Evolutionary conservation across 1,139 yeast species (phyloP), one percentile per base, ranked within the genome.

Genomic region (Debaryomyces psychrophilus): DNA sequence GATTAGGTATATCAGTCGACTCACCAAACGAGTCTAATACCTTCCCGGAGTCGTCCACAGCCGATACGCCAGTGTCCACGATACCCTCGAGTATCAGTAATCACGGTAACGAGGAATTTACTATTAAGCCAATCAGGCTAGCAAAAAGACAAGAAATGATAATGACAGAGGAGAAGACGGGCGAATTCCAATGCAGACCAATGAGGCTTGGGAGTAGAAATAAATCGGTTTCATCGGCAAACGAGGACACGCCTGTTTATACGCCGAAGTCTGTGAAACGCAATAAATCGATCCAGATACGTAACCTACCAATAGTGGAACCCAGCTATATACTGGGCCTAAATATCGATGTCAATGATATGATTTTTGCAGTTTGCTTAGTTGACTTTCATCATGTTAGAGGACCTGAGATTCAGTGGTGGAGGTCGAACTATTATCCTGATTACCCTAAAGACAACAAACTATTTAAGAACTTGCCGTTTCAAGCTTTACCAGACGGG

Each of bases 401-500:
- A 48, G 99, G 99, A 0, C 99, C 99, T 0, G 98, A 93, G 61
- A 83, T 93, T 15, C 97, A 92, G 64, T 90, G 89, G 71, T 89
- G 97, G 90, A 76, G 83, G 42, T 90, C 95, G 15, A 81, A 85
- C 48, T 81, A 83, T 44, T 68, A 68, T 37, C 63, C 66, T 1
- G 62, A 62, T 5, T 64, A 71, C 46, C 55, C 67, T 14, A 68
- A 79, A 25, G 68, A 71, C 40, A 64, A 78, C 0, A 61, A 68
- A 7, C 67, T 87, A 18, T 93, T 97, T 90, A 90, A 93, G n/a
- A 84, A 87, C 58, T 68, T 93, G 38, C 95, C 98, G 2, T 93
- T 93, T 61, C 97, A 92, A 61, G 96, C 97, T 2, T 71, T 93
- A 29, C 99, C 99, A 0, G 99, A 93, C 65, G 99, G 99, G 1